These are phyloP conservation scores for Climacium dendroides DNA, from an alignment of 225 moss, liverwort and hornwort species.

Conservation along the genomic window DNA sequence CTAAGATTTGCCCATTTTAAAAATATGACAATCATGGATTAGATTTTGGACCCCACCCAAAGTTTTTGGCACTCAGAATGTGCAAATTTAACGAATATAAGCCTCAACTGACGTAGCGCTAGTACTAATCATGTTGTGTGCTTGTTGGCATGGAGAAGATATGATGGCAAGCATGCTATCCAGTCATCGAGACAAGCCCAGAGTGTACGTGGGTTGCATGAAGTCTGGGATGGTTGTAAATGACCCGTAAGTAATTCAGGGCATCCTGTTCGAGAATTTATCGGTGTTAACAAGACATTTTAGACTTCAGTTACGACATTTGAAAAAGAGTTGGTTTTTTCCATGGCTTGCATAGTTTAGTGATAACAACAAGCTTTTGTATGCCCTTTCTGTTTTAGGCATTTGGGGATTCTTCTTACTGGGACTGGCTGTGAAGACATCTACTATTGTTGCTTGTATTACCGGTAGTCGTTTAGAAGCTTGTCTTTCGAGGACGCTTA, in stretches of 20 bases:
- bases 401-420: neutral
- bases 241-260: constrained; percentile 32
- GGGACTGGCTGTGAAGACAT: neutral
- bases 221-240: constrained; percentile 41
- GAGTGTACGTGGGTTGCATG: constrained; percentile 56
- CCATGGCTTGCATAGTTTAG: neutral
- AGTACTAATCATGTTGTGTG: neutral
- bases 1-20: neutral
- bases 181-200: constrained; percentile 41
- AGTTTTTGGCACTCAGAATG: neutral
- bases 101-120: neutral
- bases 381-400: neutral
- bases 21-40: neutral
- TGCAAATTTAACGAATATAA: neutral
- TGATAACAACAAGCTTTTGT: neutral
- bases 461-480: neutral
- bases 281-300: neutral
- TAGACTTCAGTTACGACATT: neutral
- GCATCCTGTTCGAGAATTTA: neutral
- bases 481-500: neutral
- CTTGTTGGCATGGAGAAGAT: constrained; percentile 23
- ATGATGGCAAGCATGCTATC: constrained; percentile 36
- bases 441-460: neutral
- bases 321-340: neutral
- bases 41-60: neutral